Base-by-base conservation (phyloP, 1,139 yeast genomes). In the Martiniozyma asiatica region DNA sequence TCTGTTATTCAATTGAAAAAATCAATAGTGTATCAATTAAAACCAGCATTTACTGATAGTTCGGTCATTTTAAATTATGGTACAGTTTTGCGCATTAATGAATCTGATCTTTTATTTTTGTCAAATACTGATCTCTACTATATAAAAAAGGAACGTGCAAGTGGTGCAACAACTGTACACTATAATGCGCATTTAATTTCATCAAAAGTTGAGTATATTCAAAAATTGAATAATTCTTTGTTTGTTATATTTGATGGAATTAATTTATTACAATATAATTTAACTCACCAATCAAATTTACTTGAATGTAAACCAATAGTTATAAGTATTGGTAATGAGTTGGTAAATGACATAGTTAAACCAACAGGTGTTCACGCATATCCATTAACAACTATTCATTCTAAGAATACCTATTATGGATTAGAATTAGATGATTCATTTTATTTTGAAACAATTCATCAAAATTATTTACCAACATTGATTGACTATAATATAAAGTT, bases 91-190 rank as follows among this genome's bases (percentile, higher is more conserved):
- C 43, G 29, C 36, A 41, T 39, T 16, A 47, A 39, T 12, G 50
- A 45, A 10, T 40, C 42, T 9, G 58, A 56, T 34, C 25, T 56
- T 8, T 33, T 58, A 19, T 35, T 55, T 3, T 40, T 56, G 13
- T 36, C 50, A 8, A 48, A 48, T 22, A 51, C 57, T 11, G 55
- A 56, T 20, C 35, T 58, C 14, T 36, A 48, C 5, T 49, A 52
- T 25, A 39, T 51, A 8, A 51, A 38, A 47, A 58, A 37, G 43
- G 50, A 37, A n/a, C 25, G 24, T 8, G 31, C 27, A 4, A 21
- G 33, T 2, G 19, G 22, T 5, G 33, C 29, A 7, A 38, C 31
- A 28, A 30, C 33, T 3, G n/a, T n/a, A n/a, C n/a, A n/a, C n/a
- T 48, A 42, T 26, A 40, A 42, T 17, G 38, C 42, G 1, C 36